Evolutionary conservation across 805 yeast species (phyloP).

Genomic region (Isabelozyma pseudorhagii): DNA sequence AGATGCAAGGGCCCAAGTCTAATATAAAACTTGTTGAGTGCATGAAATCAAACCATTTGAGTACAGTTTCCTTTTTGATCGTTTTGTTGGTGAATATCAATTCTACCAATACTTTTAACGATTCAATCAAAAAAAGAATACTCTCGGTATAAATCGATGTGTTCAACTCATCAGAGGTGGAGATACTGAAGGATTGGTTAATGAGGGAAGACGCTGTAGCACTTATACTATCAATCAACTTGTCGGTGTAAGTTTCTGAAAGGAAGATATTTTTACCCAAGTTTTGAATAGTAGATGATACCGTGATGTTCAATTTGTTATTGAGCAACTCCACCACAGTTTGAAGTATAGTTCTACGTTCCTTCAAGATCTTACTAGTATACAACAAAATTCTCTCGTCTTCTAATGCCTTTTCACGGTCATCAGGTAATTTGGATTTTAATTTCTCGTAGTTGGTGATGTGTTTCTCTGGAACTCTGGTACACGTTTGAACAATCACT

Average conservation of each 20-base stretch:
- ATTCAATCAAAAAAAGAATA: constrained; percentile 28
- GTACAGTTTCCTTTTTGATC: constrained; percentile 28
- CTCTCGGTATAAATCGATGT: constrained; percentile 26
- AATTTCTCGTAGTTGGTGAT: constrained; percentile 18
- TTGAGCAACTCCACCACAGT: constrained; percentile 46
- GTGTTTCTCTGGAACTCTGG: constrained; percentile 33
- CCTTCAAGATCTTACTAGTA: constrained; percentile 42
- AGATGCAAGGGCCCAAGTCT: constrained; percentile 22
- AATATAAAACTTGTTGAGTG: constrained; percentile 23
- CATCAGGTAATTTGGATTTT: constrained; percentile 33
- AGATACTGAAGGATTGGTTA: constrained; percentile 7
- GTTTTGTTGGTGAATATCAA: constrained; percentile 35
- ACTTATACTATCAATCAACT: constrained; percentile 15
- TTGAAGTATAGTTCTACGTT: constrained; percentile 48
- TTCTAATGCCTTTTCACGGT: constrained; percentile 26
- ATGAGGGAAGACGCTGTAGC: constrained; percentile 7
- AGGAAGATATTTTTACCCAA: constrained; percentile 38
- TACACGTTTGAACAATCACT: constrained; percentile 38
- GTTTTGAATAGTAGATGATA: constrained; percentile 28
- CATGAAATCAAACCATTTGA: constrained; percentile 58
- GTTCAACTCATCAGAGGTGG: constrained; percentile 13
- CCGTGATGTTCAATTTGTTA: constrained; percentile 29
- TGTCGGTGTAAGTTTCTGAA: constrained; percentile 24
- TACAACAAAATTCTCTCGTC: constrained; percentile 30
- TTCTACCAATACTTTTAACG: constrained; percentile 37